phyloP scores from a whole-genome alignment of 2,329 filamentous ascomycete species.

The Colletotrichum sp. region DNA sequence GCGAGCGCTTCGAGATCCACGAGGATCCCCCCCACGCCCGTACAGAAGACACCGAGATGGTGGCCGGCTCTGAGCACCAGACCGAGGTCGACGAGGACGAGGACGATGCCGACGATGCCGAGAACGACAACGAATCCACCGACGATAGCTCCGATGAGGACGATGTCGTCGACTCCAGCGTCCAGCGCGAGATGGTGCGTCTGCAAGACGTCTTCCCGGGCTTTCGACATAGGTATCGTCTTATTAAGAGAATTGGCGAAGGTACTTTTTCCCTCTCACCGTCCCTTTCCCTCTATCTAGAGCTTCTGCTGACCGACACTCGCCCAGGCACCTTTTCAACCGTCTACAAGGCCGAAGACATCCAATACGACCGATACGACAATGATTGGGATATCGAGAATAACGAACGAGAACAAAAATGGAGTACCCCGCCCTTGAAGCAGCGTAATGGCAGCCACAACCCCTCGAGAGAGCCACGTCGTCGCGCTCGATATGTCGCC shows the following conservation, averaged over 20 bases:
- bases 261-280: slow-evolving; percentile 56
- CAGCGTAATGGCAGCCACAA: slow-evolving; percentile 43
- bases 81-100: slow-evolving; percentile 43
- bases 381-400: slow-evolving; percentile 85
- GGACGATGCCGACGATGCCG: slow-evolving; percentile 39
- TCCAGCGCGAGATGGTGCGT: slow-evolving; percentile 86
- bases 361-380: slow-evolving; percentile 81
- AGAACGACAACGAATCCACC: slow-evolving; percentile 43
- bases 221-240: slow-evolving; percentile 81
- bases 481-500: slow-evolving; percentile 78
- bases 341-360: slow-evolving; percentile 97
- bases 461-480: slow-evolving; percentile 22
- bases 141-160: slow-evolving; percentile 63
- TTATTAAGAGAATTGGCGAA: slow-evolving; percentile 98
- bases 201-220: slow-evolving; percentile 83
- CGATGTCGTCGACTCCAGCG: slow-evolving; percentile 66
- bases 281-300: slow-evolving; percentile 12
- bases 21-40: slow-evolving; percentile 46
- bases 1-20: slow-evolving; percentile 52
- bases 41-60: slow-evolving; percentile 57
- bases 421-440: slow-evolving; percentile 72
- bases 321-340: slow-evolving; percentile 90
- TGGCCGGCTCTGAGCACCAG: slow-evolving; percentile 46
- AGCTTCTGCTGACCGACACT: slow-evolving; percentile 13
- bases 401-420: slow-evolving; percentile 63